Conservation (phyloP, 2,329 filamentous ascomycete genomes). For the Hypocrella siamensis region DNA sequence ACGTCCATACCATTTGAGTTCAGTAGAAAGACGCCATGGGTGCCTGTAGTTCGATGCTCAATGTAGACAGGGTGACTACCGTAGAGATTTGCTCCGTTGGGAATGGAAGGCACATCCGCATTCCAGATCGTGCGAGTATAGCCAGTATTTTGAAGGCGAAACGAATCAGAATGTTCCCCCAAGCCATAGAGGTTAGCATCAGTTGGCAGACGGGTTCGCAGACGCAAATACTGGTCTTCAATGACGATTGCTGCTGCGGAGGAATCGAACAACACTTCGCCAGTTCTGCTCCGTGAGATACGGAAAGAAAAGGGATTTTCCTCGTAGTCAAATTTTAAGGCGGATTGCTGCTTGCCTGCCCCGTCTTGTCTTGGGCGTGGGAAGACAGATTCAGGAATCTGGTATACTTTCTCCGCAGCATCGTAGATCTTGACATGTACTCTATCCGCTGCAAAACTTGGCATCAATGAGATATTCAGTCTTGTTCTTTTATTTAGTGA, state of each 20-base stretch:
- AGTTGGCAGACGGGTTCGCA: slow-evolving; percentile 50
- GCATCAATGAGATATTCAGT: neutral
- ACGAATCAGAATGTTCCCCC: slow-evolving; percentile 56
- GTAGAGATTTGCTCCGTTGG: slow-evolving; percentile 50
- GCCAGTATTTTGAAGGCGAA: slow-evolving; percentile 47
- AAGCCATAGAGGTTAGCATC: slow-evolving; percentile 59
- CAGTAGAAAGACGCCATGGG: slow-evolving; percentile 52
- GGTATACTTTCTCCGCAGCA: slow-evolving; percentile 46
- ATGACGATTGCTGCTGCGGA: slow-evolving; percentile 49
- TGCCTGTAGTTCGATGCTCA: slow-evolving; percentile 44
- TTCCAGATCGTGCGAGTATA: slow-evolving; percentile 58
- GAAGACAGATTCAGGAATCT: slow-evolving; percentile 51
- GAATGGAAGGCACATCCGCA: slow-evolving; percentile 46
- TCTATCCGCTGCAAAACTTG: slow-evolving; percentile 23
- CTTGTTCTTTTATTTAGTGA: neutral
- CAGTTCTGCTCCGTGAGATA: slow-evolving; percentile 21
- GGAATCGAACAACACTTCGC: slow-evolving; percentile 47
- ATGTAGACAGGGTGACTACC: slow-evolving; percentile 63
- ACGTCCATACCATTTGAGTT: slow-evolving; percentile 69
- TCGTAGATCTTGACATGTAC: slow-evolving; percentile 61
- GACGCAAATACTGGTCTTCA: slow-evolving; percentile 55
- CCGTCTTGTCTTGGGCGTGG: slow-evolving; percentile 32
- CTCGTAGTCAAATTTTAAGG: slow-evolving; percentile 24
- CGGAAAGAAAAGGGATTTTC: slow-evolving; percentile 46
- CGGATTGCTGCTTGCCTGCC: slow-evolving; percentile 11